Evolutionary conservation across 2,329 filamentous ascomycete species (phyloP).

Genomic region (Beauveria australis): DNA sequence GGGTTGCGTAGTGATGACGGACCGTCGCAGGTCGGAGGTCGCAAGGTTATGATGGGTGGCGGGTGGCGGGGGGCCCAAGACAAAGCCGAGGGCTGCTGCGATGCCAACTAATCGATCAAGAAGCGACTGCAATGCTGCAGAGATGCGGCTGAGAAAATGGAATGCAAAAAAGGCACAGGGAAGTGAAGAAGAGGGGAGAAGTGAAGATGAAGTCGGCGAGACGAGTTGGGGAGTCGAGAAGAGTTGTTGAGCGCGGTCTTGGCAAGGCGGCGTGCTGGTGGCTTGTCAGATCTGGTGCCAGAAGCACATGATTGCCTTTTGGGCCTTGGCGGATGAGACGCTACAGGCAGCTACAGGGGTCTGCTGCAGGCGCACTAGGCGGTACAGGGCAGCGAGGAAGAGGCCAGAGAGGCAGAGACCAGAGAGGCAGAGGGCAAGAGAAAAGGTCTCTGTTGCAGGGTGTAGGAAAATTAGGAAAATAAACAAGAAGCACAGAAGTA

Average conservation of each 20-base stretch:
- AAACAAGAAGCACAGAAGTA: no score
- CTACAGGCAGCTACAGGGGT: not conserved
- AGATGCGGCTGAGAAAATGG: not conserved
- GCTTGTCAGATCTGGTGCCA: constrained; percentile 7
- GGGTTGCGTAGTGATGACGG: constrained; percentile 2
- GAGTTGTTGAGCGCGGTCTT: constrained; percentile 10
- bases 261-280: not conserved
- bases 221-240: not conserved
- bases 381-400: not conserved
- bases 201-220: not conserved
- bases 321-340: not conserved
- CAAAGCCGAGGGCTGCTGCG: not conserved
- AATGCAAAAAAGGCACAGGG: not conserved
- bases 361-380: not conserved
- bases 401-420: no score
- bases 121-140: not conserved
- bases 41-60: not conserved
- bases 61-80: not conserved
- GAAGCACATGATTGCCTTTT: constrained; percentile 10
- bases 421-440: no score
- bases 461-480: no score
- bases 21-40: not conserved
- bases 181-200: not conserved
- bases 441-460: no score
- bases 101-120: not conserved